A percentile compares a stretch with the other conserved stretches of the same genome.
Evolutionary conservation across 2,329 filamentous ascomycete species (phyloP).

Genomic region (Podosphaera fusca): DNA sequence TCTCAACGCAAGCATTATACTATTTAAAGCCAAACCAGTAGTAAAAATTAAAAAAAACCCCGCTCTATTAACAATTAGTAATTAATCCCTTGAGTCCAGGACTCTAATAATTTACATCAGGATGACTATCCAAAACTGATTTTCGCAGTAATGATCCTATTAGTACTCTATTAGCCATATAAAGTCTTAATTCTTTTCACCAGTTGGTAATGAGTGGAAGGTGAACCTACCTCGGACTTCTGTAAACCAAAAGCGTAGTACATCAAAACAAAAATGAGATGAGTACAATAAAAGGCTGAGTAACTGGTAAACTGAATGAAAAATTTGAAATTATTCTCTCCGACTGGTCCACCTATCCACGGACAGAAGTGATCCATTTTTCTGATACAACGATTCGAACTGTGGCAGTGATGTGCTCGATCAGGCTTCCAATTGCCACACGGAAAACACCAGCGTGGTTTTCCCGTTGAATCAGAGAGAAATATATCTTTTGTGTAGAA

Average conservation of each 20-base stretch:
- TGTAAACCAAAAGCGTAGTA: slow-evolving; percentile 32
- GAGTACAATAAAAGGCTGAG: slow-evolving; percentile 40
- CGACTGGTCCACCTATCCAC: slow-evolving; percentile 84
- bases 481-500: slow-evolving; percentile 74
- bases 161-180: too few relatives aligned
- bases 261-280: slow-evolving; percentile 38
- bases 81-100: slow-evolving; percentile 6
- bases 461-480: slow-evolving; percentile 58
- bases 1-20: slow-evolving; percentile 40
- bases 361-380: slow-evolving; percentile 96
- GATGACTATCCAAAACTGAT: too few relatives aligned
- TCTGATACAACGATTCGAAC: slow-evolving; percentile 66
- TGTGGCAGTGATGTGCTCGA: slow-evolving; percentile 65
- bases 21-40: slow-evolving; percentile 51
- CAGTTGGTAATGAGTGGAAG: too few relatives aligned
- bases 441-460: slow-evolving; percentile 66
- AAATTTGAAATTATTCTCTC: slow-evolving; percentile 73
- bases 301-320: slow-evolving; percentile 76
- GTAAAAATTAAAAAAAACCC: slow-evolving; percentile 64
- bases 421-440: slow-evolving; percentile 81
- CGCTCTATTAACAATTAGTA: slow-evolving; percentile 17
- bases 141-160: too few relatives aligned
- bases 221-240: slow-evolving; percentile 6
- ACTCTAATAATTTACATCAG: too few relatives aligned
- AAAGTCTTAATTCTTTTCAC: too few relatives aligned